Evolutionary conservation across 2,329 filamentous ascomycete genomes (phyloP).

Genomic region (Ophiostoma piceae): DNA sequence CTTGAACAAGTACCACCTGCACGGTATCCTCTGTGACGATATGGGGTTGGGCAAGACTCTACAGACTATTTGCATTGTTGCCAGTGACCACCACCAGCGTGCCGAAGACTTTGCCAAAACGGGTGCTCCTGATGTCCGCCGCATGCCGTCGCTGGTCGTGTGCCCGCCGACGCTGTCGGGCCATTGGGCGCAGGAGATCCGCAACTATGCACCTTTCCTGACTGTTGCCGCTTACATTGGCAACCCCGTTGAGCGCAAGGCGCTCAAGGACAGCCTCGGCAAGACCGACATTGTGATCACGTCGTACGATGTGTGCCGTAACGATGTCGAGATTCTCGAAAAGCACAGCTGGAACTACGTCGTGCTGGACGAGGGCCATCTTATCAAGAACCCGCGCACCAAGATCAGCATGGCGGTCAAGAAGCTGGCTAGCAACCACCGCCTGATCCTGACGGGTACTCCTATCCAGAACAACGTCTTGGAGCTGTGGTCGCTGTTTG

Average conservation of each 20-base stretch:
- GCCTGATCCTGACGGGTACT: constrained; percentile 91
- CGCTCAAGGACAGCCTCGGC: constrained; percentile 62
- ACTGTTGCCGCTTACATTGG: constrained; percentile 87
- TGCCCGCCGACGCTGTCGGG: constrained; percentile 94
- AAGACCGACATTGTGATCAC: constrained; percentile 91
- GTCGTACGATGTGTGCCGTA: constrained; percentile 95
- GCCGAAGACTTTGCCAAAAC: constrained; percentile 87
- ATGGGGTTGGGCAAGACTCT: constrained; percentile 98
- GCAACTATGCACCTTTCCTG: constrained; percentile 91
- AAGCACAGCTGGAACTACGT: constrained; percentile 91
- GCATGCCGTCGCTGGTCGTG: constrained; percentile 84
- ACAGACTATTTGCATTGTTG: constrained; percentile 95
- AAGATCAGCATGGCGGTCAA: constrained; percentile 95
- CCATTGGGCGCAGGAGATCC: constrained; percentile 98
- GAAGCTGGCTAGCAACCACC: constrained; percentile 81
- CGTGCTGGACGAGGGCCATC: constrained; percentile 91
- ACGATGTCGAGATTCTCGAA: constrained; percentile 80
- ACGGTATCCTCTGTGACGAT: constrained; percentile 96
- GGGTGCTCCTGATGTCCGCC: constrained; percentile 68
- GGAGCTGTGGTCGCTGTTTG: constrained; percentile 95
- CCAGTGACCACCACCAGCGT: constrained; percentile 91
- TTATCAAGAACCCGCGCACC: constrained; percentile 98
- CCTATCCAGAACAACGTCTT: constrained; percentile 97
- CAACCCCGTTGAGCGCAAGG: constrained; percentile 71
- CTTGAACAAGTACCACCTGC: constrained; percentile 94